These are phyloP conservation scores for Loxodes magnus DNA, from an alignment of 73 alveolate genomes.

Conservation along the genomic window DNA sequence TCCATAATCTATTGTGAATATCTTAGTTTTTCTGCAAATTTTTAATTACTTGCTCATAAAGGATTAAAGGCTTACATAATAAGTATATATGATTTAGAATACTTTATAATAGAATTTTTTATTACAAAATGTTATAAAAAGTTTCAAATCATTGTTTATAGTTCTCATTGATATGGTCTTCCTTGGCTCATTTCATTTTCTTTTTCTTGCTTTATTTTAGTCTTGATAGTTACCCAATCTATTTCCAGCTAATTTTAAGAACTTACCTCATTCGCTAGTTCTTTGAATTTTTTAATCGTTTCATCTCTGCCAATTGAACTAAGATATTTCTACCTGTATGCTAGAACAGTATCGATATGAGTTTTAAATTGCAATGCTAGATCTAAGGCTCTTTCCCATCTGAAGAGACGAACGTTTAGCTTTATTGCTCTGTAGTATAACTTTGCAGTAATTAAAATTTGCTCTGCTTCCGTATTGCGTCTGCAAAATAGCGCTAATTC, in stretches of 20 bases:
- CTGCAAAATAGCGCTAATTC: slow-evolving; percentile 50
- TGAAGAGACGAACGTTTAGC: slow-evolving; percentile 82
- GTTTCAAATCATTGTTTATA: too few species aligned
- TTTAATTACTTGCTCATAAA: too few species aligned
- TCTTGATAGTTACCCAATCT: slow-evolving; percentile 87
- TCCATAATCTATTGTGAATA: too few species aligned
- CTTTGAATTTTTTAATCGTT: slow-evolving; percentile 51
- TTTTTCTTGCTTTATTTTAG: slow-evolving; percentile 78
- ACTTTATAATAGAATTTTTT: too few species aligned
- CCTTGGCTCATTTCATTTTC: slow-evolving; percentile 53
- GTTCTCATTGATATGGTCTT: slow-evolving; percentile 19
- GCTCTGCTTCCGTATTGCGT: slow-evolving; percentile 54
- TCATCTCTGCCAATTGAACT: slow-evolving; percentile 62
- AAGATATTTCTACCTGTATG: slow-evolving; percentile 76
- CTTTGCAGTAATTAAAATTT: slow-evolving; percentile 51
- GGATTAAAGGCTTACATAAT: too few species aligned
- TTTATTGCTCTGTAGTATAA: slow-evolving; percentile 92
- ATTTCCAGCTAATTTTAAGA: slow-evolving; percentile 14
- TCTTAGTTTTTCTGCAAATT: too few species aligned
- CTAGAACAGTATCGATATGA: slow-evolving; percentile 87
- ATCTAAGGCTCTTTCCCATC: slow-evolving; percentile 95
- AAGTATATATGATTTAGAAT: too few species aligned
- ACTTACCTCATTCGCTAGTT: slow-evolving; percentile 42
- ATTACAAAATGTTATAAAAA: too few species aligned
- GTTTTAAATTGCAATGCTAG: slow-evolving; percentile 65